Conservation (phyloP, 305 asterid genomes). For the Fraxinus baroniana region DNA sequence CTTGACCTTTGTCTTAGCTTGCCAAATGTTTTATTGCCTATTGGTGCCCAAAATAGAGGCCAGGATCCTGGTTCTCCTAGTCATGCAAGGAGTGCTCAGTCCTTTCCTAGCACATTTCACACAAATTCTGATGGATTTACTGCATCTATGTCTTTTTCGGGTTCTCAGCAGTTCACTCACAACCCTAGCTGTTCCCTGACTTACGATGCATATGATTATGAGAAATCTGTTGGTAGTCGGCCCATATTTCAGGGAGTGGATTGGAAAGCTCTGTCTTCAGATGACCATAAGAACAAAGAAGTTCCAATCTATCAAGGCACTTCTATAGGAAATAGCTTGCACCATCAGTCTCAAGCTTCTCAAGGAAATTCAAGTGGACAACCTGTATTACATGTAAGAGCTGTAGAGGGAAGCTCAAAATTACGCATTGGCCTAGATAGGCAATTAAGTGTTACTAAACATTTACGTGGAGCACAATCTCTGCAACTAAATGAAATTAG, state of each 20-base stretch:
- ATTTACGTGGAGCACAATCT: constrained; percentile 35
- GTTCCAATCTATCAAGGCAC: constrained; percentile 42
- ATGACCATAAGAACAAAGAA: constrained; percentile 60
- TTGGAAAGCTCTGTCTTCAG: constrained; percentile 83
- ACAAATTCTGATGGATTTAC: constrained; percentile 87
- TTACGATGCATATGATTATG: constrained; percentile 68
- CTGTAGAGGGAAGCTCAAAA: constrained; percentile 50
- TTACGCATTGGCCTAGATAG: constrained; percentile 54
- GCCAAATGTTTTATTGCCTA: constrained; percentile 85
- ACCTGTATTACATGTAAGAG: constrained; percentile 38
- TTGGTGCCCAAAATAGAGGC: constrained; percentile 51
- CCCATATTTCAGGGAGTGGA: constrained; percentile 94
- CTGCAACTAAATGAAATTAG: background rate
- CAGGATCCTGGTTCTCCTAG: constrained; percentile 86
- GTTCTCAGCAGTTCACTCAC: constrained; percentile 92
- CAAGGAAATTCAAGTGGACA: constrained; percentile 60
- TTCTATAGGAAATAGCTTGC: constrained; percentile 47
- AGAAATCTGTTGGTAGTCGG: constrained; percentile 85
- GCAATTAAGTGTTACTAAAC: constrained; percentile 56
- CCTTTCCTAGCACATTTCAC: constrained; percentile 74
- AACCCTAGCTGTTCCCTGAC: constrained; percentile 92
- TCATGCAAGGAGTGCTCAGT: constrained; percentile 76
- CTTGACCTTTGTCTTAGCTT: constrained; percentile 97
- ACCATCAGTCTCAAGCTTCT: constrained; percentile 53
- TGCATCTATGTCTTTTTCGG: constrained; percentile 88